A percentile compares a stretch with the other conserved stretches of the same genome.
These are phyloP conservation scores for Acer negundo DNA, from an alignment of 345 rosid species.

Conservation along the genomic window DNA sequence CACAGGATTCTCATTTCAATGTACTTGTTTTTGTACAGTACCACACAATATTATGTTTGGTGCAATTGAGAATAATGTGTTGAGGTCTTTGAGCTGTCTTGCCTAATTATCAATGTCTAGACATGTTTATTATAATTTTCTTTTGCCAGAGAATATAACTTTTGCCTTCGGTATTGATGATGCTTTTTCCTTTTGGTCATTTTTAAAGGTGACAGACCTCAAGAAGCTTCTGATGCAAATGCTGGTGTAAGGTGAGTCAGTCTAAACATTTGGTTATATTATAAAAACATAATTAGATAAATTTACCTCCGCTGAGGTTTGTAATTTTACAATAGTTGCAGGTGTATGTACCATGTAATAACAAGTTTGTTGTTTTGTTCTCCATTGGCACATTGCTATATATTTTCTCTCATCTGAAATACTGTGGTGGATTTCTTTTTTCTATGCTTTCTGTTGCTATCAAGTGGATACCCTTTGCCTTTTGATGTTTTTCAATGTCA, in stretches of 20 bases:
- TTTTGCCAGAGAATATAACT: constrained; percentile 3
- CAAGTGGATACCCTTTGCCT: background rate
- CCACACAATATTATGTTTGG: background rate
- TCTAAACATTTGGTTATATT: constrained; percentile 8
- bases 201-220: constrained; percentile 46
- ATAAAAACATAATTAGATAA: background rate
- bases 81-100: background rate
- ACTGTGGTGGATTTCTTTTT: background rate
- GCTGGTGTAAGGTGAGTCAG: constrained; percentile 45
- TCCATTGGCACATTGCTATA: no score
- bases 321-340: background rate
- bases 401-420: background rate
- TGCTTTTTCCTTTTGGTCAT: constrained; percentile 8
- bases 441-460: background rate
- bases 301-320: background rate
- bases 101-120: background rate
- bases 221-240: constrained; percentile 43
- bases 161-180: constrained; percentile 14
- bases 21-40: background rate
- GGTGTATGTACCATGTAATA: background rate
- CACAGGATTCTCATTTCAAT: background rate
- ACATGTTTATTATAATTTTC: background rate
- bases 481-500: constrained; percentile 9
- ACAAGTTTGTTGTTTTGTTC: background rate
- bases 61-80: background rate